Base-by-base conservation (phyloP, 257 asterid species). In the Thymus mandschuricus region DNA sequence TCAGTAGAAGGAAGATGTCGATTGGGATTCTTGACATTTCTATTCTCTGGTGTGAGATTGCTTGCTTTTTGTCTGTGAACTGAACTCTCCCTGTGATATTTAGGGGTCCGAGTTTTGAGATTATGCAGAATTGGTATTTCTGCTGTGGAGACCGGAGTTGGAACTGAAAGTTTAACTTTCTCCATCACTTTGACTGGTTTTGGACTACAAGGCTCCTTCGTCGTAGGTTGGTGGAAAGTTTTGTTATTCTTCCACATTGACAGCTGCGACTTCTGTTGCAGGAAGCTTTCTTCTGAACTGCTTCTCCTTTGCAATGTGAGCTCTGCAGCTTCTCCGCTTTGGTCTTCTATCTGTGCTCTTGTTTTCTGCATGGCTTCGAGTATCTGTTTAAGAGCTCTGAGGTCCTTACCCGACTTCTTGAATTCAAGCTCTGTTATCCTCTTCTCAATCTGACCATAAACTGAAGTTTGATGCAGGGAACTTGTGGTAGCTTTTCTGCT, bases 331-430 rank as follows among this genome's bases (percentile, higher is more conserved):
- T 81, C 85, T 54, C 60, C 85, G 60, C 62, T 80, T 79, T 78
- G 81, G 67, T 68, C 79, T 65, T 83, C 90, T 78, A 83, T 43
- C 73, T 76, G 82, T 45, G 61, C 85, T 80, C 85, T 81, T 43
- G 96, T 88, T 81, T 87, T 89, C 82, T 92, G 88, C 95, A 95
- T 89, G 66, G 89, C 85, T 77, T 86, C 96, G 1, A 92, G 96
- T 79, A 90, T 92, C 79, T 92, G 97, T 66, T 92, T 92, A 38
- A 90, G 97, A 70, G 98, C 98, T 70, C 94, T 85, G 82, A 92
- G 90, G 84, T 92, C 96, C 86, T 86, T 89, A 0, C 96, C 92
- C 0, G 96, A 92, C 70, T 83, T 90, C 68, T 79, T 85, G 83
- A 92, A 87, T 82, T 95, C 96, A 27, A 88, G 86, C 45, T 88